Evolutionary conservation across 202 grass and related monocot genomes (phyloP).

Genomic region (Zizania palustris): DNA sequence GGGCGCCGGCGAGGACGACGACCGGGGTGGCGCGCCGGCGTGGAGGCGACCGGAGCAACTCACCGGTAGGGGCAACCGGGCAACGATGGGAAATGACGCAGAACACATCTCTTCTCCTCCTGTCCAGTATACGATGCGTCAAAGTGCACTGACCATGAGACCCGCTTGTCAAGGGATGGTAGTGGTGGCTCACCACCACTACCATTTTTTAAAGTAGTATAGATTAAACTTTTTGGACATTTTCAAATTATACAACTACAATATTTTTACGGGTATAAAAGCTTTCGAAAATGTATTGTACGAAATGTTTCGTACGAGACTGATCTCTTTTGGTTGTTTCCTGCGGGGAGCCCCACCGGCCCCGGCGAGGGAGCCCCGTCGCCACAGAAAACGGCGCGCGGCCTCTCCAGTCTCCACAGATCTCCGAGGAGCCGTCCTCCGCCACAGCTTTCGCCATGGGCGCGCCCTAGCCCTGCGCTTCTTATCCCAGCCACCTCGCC

Average conservation of each 20-base stretch:
- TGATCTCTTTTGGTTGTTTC: background rate
- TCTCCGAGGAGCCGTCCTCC: constrained; percentile 44
- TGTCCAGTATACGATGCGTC: no score
- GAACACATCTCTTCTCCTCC: no score
- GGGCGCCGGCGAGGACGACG: no score
- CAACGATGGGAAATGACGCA: no score
- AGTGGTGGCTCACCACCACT: no score
- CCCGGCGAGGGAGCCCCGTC: constrained; percentile 4
- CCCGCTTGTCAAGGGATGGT: no score
- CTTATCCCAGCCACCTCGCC: constrained; percentile 44
- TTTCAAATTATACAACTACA: background rate
- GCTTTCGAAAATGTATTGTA: background rate
- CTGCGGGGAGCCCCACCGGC: constrained; percentile 15
- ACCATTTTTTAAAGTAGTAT: no score
- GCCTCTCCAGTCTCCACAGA: constrained; percentile 12
- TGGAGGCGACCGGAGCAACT: no score
- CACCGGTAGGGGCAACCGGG: no score
- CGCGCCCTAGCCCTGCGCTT: constrained; percentile 48
- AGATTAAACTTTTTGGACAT: no score
- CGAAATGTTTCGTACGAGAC: background rate
- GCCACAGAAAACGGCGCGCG: constrained; percentile 46
- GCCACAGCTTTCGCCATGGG: constrained; percentile 55
- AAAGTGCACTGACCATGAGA: no score
- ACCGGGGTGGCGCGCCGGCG: no score
- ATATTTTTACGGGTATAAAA: background rate